phyloP scores from a whole-genome alignment of 805 yeast genomes.

The Candida nanaspora region DNA sequence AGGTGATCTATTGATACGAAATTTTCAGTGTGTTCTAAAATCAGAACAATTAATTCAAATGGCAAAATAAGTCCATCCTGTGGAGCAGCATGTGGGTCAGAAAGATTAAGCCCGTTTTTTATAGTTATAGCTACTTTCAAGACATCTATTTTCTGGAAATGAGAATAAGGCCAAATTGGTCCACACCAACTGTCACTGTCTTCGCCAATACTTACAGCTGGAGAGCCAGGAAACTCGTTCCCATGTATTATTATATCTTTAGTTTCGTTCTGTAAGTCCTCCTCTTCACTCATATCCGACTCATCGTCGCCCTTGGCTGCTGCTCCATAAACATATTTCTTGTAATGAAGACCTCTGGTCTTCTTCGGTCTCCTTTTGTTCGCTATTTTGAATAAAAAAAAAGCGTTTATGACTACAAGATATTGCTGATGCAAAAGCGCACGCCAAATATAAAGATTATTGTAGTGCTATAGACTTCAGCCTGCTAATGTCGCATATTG shows the following conservation, averaged over 20 bases:
- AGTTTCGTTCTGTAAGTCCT: too few species aligned
- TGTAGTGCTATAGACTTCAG: too few species aligned
- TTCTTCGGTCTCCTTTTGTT: constrained; percentile 85
- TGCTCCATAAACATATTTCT: constrained; percentile 58
- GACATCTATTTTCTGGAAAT: constrained; percentile 45
- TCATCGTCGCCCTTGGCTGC: constrained; percentile 9
- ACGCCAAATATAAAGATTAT: too few species aligned
- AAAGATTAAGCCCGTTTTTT: constrained; percentile 17
- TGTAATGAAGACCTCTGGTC: constrained; percentile 64
- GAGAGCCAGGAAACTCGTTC: too few species aligned
- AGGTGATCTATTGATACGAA: constrained; percentile 42
- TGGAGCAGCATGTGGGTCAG: constrained; percentile 22
- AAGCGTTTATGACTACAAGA: too few species aligned
- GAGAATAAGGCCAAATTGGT: constrained; percentile 40
- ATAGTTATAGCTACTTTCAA: constrained; percentile 22
- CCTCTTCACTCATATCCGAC: constrained; percentile 7
- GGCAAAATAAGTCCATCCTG: constrained; percentile 30
- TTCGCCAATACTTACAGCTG: constrained; percentile 3
- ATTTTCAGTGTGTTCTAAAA: constrained; percentile 25
- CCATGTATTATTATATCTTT: too few species aligned
- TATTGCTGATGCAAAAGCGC: too few species aligned
- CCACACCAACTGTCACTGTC: constrained; percentile 10
- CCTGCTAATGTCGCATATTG: too few species aligned
- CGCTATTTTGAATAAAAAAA: constrained; percentile 43
- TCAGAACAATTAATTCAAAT: constrained; percentile 38